Conservation (phyloP, 225 moss, liverwort and hornwort genomes). For the Asterella californica region DNA sequence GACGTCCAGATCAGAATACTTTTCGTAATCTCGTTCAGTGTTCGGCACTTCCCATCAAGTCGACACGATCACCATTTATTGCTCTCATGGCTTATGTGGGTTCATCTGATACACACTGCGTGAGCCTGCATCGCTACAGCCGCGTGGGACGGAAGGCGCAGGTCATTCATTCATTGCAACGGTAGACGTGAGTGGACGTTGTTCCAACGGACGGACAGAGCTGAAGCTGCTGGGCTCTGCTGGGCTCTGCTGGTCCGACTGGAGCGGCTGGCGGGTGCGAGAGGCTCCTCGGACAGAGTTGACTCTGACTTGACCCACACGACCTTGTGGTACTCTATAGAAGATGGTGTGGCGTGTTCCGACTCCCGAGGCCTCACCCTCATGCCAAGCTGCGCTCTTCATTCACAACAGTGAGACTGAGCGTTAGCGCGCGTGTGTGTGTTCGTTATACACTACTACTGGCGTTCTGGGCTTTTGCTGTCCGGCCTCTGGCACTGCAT, state of each 20-base stretch:
- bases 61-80: neutral
- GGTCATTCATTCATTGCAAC: neutral
- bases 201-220: neutral
- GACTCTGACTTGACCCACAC: neutral
- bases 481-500: neutral
- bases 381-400: neutral
- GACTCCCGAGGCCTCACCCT: neutral
- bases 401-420: neutral
- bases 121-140: neutral
- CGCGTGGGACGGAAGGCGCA: neutral
- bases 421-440: neutral
- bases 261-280: neutral
- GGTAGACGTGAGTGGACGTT: neutral
- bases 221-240: no score
- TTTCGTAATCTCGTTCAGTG: no score
- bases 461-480: neutral
- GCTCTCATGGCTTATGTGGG: neutral
- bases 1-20: no score
- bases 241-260: no score
- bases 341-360: neutral
- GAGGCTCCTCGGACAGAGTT: neutral
- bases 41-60: no score
- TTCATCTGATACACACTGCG: neutral
- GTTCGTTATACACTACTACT: neutral
- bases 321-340: neutral